Evolutionary conservation across 1,139 yeast species (phyloP).

Genomic region (Sugiyamaella japonica): DNA sequence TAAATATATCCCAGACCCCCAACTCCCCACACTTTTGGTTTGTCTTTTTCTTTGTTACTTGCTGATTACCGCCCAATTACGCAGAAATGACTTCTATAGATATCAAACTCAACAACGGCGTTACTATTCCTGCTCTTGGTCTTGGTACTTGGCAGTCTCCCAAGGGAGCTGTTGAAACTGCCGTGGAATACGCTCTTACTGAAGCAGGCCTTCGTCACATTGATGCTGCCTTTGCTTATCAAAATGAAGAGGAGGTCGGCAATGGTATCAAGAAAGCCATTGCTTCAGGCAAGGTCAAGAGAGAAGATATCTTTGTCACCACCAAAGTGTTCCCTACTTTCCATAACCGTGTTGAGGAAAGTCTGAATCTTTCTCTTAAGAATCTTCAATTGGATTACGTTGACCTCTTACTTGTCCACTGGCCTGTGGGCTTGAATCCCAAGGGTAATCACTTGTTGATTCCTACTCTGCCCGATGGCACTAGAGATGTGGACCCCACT

Average conservation of each 20-base stretch:
- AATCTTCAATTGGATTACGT: conserved; percentile 76
- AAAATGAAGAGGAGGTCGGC: conserved; percentile 68
- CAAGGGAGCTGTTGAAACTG: conserved; percentile 56
- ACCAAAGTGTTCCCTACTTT: conserved; percentile 77
- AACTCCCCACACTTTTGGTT: background rate
- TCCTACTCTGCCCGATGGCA: conserved; percentile 49
- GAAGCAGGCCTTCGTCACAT: conserved; percentile 74
- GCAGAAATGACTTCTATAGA: conserved; percentile 29
- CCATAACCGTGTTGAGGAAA: conserved; percentile 59
- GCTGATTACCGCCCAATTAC: background rate
- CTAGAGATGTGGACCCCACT: conserved; percentile 48
- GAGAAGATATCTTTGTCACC: conserved; percentile 73
- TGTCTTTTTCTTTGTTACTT: background rate
- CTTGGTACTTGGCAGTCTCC: conserved; percentile 79
- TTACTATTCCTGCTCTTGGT: conserved; percentile 65
- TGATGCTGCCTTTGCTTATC: conserved; percentile 72
- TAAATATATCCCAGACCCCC: background rate
- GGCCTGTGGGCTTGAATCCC: conserved; percentile 68
- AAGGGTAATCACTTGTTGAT: conserved; percentile 44
- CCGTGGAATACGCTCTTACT: conserved; percentile 60
- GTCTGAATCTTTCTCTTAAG: conserved; percentile 61
- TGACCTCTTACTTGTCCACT: conserved; percentile 81
- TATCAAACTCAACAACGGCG: conserved; percentile 58
- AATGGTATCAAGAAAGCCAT: conserved; percentile 51
- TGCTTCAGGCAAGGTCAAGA: conserved; percentile 63